A percentile compares a stretch with the other conserved stretches of the same genome.
phyloP scores from a whole-genome alignment of 1,139 yeast species.

The Kurtzmaniella quercitrusa region DNA sequence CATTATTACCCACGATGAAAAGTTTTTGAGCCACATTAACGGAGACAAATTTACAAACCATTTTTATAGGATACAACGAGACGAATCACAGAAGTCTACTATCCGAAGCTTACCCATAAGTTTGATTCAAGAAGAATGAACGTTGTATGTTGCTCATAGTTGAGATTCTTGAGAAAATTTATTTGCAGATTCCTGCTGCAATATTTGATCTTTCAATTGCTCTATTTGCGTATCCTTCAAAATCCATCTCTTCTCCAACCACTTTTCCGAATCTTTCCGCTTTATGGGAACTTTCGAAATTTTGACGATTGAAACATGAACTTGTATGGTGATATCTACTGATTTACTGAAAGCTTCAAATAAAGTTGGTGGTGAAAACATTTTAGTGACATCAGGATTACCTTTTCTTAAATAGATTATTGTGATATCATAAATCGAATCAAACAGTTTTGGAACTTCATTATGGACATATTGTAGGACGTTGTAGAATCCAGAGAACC shows the following conservation, averaged over 20 bases:
- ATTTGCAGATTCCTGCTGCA: background rate
- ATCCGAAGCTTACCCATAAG: conserved; percentile 49
- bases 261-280: conserved; percentile 54
- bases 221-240: conserved; percentile 49
- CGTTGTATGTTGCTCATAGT: too few relatives aligned
- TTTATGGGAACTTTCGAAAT: conserved; percentile 49
- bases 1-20: conserved; percentile 94
- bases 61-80: conserved; percentile 77
- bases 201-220: background rate
- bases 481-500: conserved; percentile 51
- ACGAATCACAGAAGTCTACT: conserved; percentile 73
- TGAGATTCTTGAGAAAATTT: conserved; percentile 4
- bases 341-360: conserved; percentile 37
- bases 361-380: background rate
- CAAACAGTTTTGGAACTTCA: conserved; percentile 24
- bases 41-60: conserved; percentile 87
- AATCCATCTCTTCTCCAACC: conserved; percentile 71
- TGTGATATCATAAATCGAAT: conserved; percentile 50
- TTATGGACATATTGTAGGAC: conserved; percentile 43
- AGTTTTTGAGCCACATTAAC: conserved; percentile 77
- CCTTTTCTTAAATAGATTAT: conserved; percentile 30
- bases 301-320: conserved; percentile 47
- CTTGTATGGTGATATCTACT: conserved; percentile 37
- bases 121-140: conserved; percentile 30
- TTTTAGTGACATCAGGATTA: background rate